These are phyloP conservation scores for Nicotiana obtusifolia DNA, from an alignment of 257 asterid species.

Conservation along the genomic window DNA sequence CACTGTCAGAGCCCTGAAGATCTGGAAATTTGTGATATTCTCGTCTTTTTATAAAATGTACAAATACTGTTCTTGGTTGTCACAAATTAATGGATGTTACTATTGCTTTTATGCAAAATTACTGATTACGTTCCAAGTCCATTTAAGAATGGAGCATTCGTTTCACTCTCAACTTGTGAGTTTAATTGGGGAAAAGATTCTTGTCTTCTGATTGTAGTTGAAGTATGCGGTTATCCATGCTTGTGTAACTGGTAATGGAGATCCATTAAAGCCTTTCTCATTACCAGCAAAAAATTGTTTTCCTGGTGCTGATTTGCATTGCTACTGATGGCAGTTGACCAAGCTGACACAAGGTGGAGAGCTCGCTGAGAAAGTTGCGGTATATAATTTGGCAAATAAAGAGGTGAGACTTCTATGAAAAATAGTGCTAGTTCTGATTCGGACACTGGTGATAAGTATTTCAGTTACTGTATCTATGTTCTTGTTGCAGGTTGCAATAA, in stretches of 20 bases:
- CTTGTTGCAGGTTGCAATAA: slow-evolving; percentile 77
- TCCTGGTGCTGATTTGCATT: slow-evolving; percentile 12
- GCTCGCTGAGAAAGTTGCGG: slow-evolving; percentile 53
- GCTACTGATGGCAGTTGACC: slow-evolving; percentile 53
- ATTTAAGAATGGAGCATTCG: background rate
- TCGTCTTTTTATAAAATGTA: background rate
- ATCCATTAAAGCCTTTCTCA: background rate
- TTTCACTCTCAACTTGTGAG: background rate
- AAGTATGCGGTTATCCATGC: background rate
- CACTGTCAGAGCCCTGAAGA: background rate
- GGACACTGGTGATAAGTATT: background rate
- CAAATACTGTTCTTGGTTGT: background rate
- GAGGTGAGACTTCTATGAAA: slow-evolving; percentile 44
- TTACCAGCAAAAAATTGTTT: background rate
- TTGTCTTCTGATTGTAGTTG: background rate
- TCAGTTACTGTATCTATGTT: background rate
- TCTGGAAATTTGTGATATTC: background rate
- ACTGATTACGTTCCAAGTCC: background rate
- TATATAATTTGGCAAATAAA: slow-evolving; percentile 82
- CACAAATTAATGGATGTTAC: background rate
- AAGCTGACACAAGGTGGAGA: slow-evolving; percentile 59
- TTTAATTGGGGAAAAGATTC: background rate
- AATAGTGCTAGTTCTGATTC: background rate
- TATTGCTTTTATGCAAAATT: background rate
- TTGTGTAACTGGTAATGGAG: background rate